phyloP scores from a whole-genome alignment of 495 filamentous ascomycete genomes.

The Rostrohypoxylon terebratum region DNA sequence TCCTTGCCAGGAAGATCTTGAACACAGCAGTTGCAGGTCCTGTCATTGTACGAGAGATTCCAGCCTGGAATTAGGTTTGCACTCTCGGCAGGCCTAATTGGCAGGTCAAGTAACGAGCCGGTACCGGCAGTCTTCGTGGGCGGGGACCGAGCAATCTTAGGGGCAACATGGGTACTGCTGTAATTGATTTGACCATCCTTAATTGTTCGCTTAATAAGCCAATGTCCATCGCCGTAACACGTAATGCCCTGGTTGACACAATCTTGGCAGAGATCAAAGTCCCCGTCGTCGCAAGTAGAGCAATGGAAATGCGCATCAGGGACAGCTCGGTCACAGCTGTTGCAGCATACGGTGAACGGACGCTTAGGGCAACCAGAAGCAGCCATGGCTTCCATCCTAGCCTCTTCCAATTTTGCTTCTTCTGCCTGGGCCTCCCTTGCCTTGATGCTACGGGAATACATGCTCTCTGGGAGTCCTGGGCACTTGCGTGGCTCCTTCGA shows the following conservation, averaged over 20 bases:
- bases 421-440: not conserved
- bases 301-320: constrained; percentile 92
- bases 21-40: constrained; percentile 94
- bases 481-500: not conserved
- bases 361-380: constrained; percentile 30
- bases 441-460: not conserved
- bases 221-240: constrained; percentile 83
- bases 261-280: constrained; percentile 89
- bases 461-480: constrained; percentile 5
- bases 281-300: constrained; percentile 88
- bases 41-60: constrained; percentile 57
- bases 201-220: constrained; percentile 91
- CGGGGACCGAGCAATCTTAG: constrained; percentile 60
- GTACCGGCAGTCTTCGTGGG: constrained; percentile 36
- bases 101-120: constrained; percentile 17
- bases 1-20: constrained; percentile 77
- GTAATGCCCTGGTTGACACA: constrained; percentile 81
- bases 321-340: constrained; percentile 83
- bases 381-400: not conserved
- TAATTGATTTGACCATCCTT: constrained; percentile 80
- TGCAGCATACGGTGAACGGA: constrained; percentile 84
- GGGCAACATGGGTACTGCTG: constrained; percentile 84
- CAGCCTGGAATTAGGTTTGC: constrained; percentile 24
- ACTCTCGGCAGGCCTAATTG: constrained; percentile 47
- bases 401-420: not conserved